These are phyloP conservation scores for Ceratocystis ficicola DNA, from an alignment of 2,329 filamentous ascomycete genomes.

Conservation along the genomic window DNA sequence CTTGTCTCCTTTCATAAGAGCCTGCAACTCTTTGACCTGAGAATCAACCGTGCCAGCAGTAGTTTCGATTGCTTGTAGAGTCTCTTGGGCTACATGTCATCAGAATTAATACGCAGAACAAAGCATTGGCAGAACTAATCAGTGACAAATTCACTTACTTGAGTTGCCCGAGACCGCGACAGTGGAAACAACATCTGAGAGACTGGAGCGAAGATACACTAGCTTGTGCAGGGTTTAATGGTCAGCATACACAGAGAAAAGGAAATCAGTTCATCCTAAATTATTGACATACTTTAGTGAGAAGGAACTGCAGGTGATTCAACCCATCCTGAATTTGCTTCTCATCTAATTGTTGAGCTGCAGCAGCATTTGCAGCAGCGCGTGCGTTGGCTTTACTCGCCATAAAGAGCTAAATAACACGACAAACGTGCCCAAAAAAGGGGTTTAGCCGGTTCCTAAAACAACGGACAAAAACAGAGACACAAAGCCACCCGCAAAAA, in stretches of 20 bases:
- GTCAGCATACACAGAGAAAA: constrained; percentile 3
- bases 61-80: constrained; percentile 31
- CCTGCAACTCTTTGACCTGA: constrained; percentile 37
- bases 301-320: constrained; percentile 21
- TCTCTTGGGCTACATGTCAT: constrained; percentile 32
- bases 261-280: not conserved
- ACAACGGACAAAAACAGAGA: not conserved
- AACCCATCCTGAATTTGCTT: constrained; percentile 21
- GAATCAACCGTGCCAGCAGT: constrained; percentile 14
- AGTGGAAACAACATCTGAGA: constrained; percentile 20
- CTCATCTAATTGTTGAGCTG: constrained; percentile 17
- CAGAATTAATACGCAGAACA: not conserved
- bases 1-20: constrained; percentile 37
- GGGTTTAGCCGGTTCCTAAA: not conserved
- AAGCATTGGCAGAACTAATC: not conserved
- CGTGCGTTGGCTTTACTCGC: constrained; percentile 20
- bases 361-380: constrained; percentile 16
- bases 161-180: constrained; percentile 15
- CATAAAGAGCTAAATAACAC: constrained; percentile 10
- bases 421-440: not conserved
- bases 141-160: constrained; percentile 11
- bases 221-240: constrained; percentile 11
- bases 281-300: constrained; percentile 19
- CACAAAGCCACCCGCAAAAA: not conserved
- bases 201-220: constrained; percentile 21